These are phyloP conservation scores for Calamus simplicifolius DNA, from an alignment of 176 grass and related monocot species.

Conservation along the genomic window DNA sequence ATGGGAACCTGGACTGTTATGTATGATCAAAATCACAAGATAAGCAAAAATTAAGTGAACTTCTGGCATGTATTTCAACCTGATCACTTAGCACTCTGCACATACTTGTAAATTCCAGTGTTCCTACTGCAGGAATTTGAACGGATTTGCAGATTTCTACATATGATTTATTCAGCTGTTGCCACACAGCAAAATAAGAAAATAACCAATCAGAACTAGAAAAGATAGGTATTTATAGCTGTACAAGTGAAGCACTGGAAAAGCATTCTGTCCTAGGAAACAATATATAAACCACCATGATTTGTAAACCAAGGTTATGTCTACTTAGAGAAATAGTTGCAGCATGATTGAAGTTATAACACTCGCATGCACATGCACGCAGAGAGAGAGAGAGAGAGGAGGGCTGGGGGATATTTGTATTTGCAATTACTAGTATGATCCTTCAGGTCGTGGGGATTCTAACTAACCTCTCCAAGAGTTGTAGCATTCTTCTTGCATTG, in stretches of 20 bases:
- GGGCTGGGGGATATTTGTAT: too few species aligned
- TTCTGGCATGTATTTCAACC: slow-evolving; percentile 30
- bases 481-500: slow-evolving; percentile 13
- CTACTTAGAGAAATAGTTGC: too few species aligned
- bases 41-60: too few species aligned
- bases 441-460: too few species aligned
- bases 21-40: too few species aligned
- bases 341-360: too few species aligned
- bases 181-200: slow-evolving; percentile 7
- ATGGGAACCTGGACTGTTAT: slow-evolving; percentile 7
- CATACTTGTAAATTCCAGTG: slow-evolving; percentile 78
- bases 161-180: slow-evolving; percentile 78
- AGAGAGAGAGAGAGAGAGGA: too few species aligned
- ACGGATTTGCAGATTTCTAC: slow-evolving; percentile 77
- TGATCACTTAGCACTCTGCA: slow-evolving; percentile 81
- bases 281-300: too few species aligned
- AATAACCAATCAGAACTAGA: slow-evolving; percentile 1
- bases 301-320: too few species aligned
- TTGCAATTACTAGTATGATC: too few species aligned
- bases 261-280: too few species aligned
- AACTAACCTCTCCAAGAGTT: slow-evolving; percentile 16
- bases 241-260: background rate
- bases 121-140: slow-evolving; percentile 65
- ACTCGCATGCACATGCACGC: too few species aligned
- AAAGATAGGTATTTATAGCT: background rate